A percentile compares a stretch with the other conserved stretches of the same genome.
These are phyloP conservation scores for Gryganskiella cystojenkinii DNA, from an alignment of 192 early-diverging fungal genomes.

Conservation along the genomic window DNA sequence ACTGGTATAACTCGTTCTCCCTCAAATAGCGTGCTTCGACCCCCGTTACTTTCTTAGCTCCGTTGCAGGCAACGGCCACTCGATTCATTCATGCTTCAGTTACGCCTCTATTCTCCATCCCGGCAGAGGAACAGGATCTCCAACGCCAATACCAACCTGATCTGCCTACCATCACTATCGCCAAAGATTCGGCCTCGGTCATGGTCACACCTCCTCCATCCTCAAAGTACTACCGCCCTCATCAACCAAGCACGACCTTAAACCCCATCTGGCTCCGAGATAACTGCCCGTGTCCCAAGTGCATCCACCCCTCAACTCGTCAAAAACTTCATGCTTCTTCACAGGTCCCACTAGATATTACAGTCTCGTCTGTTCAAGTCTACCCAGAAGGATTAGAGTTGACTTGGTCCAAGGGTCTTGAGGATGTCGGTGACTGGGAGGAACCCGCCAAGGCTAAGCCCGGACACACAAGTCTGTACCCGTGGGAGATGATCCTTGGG, in stretches of 20 bases:
- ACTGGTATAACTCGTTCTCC: no score
- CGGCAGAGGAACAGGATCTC: not conserved
- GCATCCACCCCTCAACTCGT: slow-evolving; percentile 58
- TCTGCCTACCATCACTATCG: slow-evolving; percentile 5
- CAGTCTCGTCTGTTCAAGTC: slow-evolving; percentile 29
- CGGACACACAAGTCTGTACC: slow-evolving; percentile 20
- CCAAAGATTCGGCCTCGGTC: slow-evolving; percentile 6
- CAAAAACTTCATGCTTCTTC: slow-evolving; percentile 65
- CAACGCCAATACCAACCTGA: not conserved
- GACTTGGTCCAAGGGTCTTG: slow-evolving; percentile 55
- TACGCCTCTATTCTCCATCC: not conserved
- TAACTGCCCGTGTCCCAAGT: slow-evolving; percentile 63
- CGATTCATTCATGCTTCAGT: not conserved
- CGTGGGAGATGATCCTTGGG: slow-evolving; percentile 20
- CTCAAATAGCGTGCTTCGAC: no score
- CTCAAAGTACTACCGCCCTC: not conserved
- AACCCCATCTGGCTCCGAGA: slow-evolving; percentile 63
- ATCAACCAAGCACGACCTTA: not conserved
- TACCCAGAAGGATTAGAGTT: slow-evolving; percentile 42
- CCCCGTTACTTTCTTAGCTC: not conserved
- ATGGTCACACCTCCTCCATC: not conserved
- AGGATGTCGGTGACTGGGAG: slow-evolving; percentile 17
- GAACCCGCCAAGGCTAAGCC: slow-evolving; percentile 1
- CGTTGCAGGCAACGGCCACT: not conserved
- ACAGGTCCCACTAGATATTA: slow-evolving; percentile 56